A percentile compares a stretch with the other conserved stretches of the same genome.
Evolutionary conservation across 1,284 basidiomycete genomes (phyloP).

Genomic region (Microbotryomycetes sp.): DNA sequence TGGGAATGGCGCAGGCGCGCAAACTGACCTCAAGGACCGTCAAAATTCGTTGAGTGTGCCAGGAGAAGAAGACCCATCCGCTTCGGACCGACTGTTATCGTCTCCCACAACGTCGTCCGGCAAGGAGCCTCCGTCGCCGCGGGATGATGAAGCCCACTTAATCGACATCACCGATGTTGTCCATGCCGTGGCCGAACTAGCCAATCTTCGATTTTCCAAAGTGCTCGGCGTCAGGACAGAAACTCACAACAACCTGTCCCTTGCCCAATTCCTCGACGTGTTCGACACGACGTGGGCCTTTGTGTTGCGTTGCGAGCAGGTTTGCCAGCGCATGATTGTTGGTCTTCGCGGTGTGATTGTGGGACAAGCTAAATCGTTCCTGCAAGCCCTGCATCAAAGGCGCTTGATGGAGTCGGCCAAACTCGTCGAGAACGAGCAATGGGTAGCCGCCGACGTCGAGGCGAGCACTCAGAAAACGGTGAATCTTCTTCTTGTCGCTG

Average conservation of each 20-base stretch:
- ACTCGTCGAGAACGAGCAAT: slow-evolving; percentile 83
- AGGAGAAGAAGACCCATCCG: neutral
- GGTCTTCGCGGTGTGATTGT: slow-evolving; percentile 75
- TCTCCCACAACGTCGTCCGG: neutral
- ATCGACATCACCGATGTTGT: slow-evolving; percentile 63
- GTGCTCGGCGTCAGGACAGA: slow-evolving; percentile 68
- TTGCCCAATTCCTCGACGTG: slow-evolving; percentile 68
- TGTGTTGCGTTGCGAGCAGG: slow-evolving; percentile 73
- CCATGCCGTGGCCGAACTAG: slow-evolving; percentile 69
- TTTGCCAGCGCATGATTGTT: slow-evolving; percentile 84
- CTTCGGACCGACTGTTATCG: neutral
- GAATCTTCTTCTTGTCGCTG: slow-evolving; percentile 67
- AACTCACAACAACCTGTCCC: slow-evolving; percentile 62
- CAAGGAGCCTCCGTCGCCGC: neutral
- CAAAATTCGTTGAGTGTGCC: slow-evolving; percentile 8
- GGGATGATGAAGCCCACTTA: slow-evolving; percentile 8
- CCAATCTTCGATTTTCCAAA: slow-evolving; percentile 71
- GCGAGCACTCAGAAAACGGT: slow-evolving; percentile 60
- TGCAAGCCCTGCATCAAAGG: slow-evolving; percentile 77
- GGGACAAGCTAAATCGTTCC: slow-evolving; percentile 77
- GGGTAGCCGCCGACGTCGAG: slow-evolving; percentile 72
- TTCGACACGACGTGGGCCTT: slow-evolving; percentile 85
- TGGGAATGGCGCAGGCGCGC: neutral
- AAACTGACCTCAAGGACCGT: neutral
- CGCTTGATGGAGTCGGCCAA: slow-evolving; percentile 75